Conservation (phyloP, 768 basidiomycete species). For the Leucocoprinus sp. region DNA sequence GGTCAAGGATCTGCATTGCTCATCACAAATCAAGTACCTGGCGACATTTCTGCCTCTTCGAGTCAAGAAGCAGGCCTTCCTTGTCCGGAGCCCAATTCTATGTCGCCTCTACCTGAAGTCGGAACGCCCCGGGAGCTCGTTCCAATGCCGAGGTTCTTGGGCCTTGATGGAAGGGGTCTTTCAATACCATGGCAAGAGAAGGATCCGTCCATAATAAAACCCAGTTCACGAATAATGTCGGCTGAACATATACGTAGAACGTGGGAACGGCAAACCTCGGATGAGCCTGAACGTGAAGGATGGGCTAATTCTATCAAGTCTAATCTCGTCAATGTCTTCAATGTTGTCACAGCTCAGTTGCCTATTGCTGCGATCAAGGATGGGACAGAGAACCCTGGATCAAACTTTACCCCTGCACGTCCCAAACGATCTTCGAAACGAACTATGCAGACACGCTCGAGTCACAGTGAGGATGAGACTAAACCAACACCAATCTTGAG, state of each 20-base stretch:
- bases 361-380: constrained; percentile 9
- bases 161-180: constrained; percentile 23
- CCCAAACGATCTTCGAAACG: constrained; percentile 15
- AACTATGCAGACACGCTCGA: constrained; percentile 12
- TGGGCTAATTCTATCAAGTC: constrained; percentile 37
- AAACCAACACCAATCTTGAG: constrained; percentile 1
- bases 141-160: constrained; percentile 24
- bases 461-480: constrained; percentile 4
- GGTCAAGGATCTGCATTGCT: constrained; percentile 3
- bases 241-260: constrained; percentile 14
- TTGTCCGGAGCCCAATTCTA: constrained; percentile 15
- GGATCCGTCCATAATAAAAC: constrained; percentile 17
- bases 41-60: constrained; percentile 3
- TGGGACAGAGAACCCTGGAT: constrained; percentile 9
- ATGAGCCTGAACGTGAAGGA: constrained; percentile 17
- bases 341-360: constrained; percentile 38
- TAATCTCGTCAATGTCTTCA: constrained; percentile 41
- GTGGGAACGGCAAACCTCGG: constrained; percentile 1
- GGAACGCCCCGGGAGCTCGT: constrained; percentile 20
- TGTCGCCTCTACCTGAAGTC: constrained; percentile 12
- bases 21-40: constrained; percentile 7
- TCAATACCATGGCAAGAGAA: constrained; percentile 23
- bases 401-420: constrained; percentile 18
- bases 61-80: constrained; percentile 4
- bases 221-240: constrained; percentile 11